Base-by-base conservation (phyloP, 495 filamentous ascomycete genomes). In the Chaetomium cochliodes region DNA sequence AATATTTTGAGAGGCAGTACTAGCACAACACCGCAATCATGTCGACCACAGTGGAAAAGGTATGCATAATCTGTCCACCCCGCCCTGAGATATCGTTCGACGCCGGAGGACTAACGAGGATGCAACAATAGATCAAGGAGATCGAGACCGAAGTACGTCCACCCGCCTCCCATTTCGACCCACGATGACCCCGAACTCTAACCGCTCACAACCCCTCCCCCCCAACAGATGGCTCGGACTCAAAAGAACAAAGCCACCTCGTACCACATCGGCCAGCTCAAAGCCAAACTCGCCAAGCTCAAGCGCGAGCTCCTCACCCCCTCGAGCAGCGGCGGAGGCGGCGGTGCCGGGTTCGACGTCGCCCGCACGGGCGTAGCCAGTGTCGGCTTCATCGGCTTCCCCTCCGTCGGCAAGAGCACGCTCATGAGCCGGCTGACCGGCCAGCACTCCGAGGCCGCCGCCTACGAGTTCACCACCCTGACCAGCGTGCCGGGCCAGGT, bases 181-280 rank as follows among this genome's bases (percentile, higher is more conserved):
- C 18, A 56, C 64, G 53, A 33, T 51, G 58, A 62, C 58, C 33
- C 33, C 57, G 58, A 58, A 28, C 70, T 62, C 69, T 72, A 62
- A 69, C 68, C 25, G 41, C 28, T 67, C 20, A 55, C 15, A 8
- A n/a, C 62, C n/a, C 28, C 56, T 6, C 50, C 62, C 56, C 11
- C 50, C 62, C 60, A 52, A 66, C 66, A 92, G 87, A 96, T 96
- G 93, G 91, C 92, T 78, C 86, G 86, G 77, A 98, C 93, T 70
- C 94, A 98, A 76, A 98, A 97, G 80, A 98, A 98, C 78, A 98
- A 98, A 80, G 91, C 91, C 46, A 98, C 94, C 16, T 93, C 92
- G 39, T 98, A 88, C 70, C 85, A 87, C 76, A 72, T 87, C 65
- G 92, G 92, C 73, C 94, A 97, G 82, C 81, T 98, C 72, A 98